These are phyloP conservation scores for Echium plantagineum DNA, from an alignment of 257 asterid genomes.

Conservation along the genomic window DNA sequence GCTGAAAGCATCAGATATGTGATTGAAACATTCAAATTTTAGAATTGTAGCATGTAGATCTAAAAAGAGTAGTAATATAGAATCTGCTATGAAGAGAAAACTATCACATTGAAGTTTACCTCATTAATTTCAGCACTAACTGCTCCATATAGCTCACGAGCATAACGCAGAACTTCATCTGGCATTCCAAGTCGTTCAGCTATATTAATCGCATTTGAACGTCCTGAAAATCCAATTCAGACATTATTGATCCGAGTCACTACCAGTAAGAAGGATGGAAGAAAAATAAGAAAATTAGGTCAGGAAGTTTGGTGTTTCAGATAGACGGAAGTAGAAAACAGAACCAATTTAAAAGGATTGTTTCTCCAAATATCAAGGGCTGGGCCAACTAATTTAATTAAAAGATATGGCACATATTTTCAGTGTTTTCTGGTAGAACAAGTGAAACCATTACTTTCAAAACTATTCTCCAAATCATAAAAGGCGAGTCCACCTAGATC, in stretches of 20 bases:
- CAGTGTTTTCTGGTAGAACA: not conserved
- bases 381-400: not conserved
- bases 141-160: slow-evolving; percentile 83
- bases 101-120: slow-evolving; percentile 24
- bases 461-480: too few species aligned
- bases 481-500: too few species aligned
- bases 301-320: not conserved
- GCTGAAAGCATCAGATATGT: slow-evolving; percentile 6
- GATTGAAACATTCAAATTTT: slow-evolving; percentile 5
- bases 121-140: slow-evolving; percentile 91
- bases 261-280: not conserved
- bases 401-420: not conserved
- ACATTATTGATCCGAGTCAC: not conserved
- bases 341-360: not conserved
- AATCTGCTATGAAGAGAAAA: not conserved
- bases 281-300: not conserved
- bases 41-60: slow-evolving; percentile 8
- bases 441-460: too few species aligned
- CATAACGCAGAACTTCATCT: slow-evolving; percentile 47
- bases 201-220: slow-evolving; percentile 92
- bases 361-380: not conserved
- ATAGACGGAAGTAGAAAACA: not conserved
- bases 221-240: slow-evolving; percentile 37
- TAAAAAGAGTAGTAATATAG: not conserved
- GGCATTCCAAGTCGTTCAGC: slow-evolving; percentile 92